phyloP scores from a whole-genome alignment of 2,329 filamentous ascomycete genomes.

The Claviceps humidiphila region DNA sequence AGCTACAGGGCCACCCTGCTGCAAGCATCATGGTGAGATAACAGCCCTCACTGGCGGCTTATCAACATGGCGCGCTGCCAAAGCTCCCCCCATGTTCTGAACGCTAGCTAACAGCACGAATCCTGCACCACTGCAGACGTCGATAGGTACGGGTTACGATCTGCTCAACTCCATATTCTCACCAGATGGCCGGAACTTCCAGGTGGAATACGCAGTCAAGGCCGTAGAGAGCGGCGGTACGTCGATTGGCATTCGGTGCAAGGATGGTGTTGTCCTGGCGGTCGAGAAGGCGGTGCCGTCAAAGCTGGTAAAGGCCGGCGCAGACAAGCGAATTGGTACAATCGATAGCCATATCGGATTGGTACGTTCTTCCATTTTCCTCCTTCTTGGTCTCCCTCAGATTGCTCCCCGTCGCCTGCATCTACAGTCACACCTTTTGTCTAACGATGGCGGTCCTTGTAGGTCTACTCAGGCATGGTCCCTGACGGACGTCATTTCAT shows the following conservation, averaged over 20 bases:
- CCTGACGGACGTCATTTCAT: conserved; percentile 94
- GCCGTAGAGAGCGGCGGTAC: conserved; percentile 97
- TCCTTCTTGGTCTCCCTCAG: not conserved
- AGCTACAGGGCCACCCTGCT: conserved; percentile 1
- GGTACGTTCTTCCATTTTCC: conserved; percentile 41
- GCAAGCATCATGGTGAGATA: conserved; percentile 10
- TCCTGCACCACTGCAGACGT: conserved; percentile 55
- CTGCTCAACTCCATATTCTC: conserved; percentile 99
- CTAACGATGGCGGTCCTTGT: conserved; percentile 3
- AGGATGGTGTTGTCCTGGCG: conserved; percentile 90
- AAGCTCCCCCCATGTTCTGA: not conserved
- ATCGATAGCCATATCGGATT: conserved; percentile 88
- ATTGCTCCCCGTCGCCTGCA: too few relatives aligned
- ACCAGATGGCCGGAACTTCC: conserved; percentile 96
- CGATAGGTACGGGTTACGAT: conserved; percentile 99
- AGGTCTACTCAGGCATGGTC: conserved; percentile 90
- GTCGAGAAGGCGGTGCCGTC: conserved; percentile 94
- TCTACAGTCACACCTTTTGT: not conserved
- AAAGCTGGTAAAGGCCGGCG: conserved; percentile 86
- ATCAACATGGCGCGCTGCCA: not conserved
- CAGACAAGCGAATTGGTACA: conserved; percentile 94
- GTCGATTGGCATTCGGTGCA: conserved; percentile 89
- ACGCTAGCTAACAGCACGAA: conserved; percentile 2
- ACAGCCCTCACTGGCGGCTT: conserved; percentile 1
- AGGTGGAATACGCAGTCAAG: conserved; percentile 98